These are phyloP conservation scores for Podila epicladia DNA, from an alignment of 192 early-diverging fungal genomes.

Conservation along the genomic window DNA sequence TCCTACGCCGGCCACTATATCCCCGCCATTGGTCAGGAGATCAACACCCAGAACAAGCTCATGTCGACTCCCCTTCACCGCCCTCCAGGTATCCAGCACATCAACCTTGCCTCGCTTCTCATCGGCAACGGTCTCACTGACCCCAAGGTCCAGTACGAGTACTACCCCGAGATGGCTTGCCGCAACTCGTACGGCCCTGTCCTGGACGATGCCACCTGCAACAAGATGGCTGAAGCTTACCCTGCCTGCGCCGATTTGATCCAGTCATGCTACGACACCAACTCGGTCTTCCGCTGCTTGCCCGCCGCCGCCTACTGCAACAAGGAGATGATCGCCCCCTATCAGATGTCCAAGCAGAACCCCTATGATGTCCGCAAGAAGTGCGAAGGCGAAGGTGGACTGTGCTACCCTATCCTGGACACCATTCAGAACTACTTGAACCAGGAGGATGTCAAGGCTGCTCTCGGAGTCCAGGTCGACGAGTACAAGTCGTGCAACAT, in stretches of 20 bases:
- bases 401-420: constrained; percentile 89
- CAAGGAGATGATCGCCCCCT: constrained; percentile 79
- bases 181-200: constrained; percentile 81
- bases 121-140: constrained; percentile 96
- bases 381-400: constrained; percentile 79
- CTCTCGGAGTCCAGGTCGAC: constrained; percentile 75
- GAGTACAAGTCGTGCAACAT: constrained; percentile 86
- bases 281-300: constrained; percentile 80
- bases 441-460: constrained; percentile 73
- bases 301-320: constrained; percentile 90
- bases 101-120: constrained; percentile 79
- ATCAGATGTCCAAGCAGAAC: constrained; percentile 86
- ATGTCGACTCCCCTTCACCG: constrained; percentile 40
- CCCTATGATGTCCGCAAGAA: constrained; percentile 93
- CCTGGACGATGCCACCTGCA: constrained; percentile 75
- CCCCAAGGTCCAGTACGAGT: constrained; percentile 87
- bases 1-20: constrained; percentile 93
- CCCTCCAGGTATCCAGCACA: constrained; percentile 49
- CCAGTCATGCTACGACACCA: constrained; percentile 85
- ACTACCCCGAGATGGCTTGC: constrained; percentile 84
- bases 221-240: constrained; percentile 77
- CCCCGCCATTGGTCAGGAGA: constrained; percentile 87
- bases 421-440: constrained; percentile 88
- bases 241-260: constrained; percentile 81
- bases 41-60: constrained; percentile 81